phyloP scores from a whole-genome alignment of 345 rosid genomes.

The Stellera chamaejasme region DNA sequence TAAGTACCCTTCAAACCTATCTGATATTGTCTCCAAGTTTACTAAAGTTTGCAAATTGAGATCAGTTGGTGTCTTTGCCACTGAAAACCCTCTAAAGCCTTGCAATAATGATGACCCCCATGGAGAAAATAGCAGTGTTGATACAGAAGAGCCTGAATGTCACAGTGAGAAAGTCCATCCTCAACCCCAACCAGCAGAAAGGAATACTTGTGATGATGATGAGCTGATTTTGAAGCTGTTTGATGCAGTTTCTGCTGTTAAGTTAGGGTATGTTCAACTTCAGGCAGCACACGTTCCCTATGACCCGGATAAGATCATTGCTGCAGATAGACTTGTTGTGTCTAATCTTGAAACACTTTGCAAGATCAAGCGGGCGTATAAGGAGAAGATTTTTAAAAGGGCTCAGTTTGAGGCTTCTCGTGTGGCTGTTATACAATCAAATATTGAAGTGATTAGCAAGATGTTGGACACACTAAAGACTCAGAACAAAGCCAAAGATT shows the following conservation, averaged over 20 bases:
- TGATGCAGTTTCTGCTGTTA: slow-evolving; percentile 34
- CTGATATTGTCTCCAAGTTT: slow-evolving; percentile 46
- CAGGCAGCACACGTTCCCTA: slow-evolving; percentile 58
- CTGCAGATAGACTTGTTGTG: slow-evolving; percentile 42
- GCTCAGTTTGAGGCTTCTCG: slow-evolving; percentile 20
- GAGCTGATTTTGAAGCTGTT: slow-evolving; percentile 35
- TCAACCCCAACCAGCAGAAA: slow-evolving; percentile 11
- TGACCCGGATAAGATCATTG: slow-evolving; percentile 42
- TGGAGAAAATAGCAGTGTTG: slow-evolving; percentile 23
- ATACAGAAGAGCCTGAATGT: slow-evolving; percentile 21
- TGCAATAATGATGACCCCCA: slow-evolving; percentile 3
- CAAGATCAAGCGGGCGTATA: slow-evolving; percentile 25
- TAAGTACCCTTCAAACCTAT: slow-evolving; percentile 34
- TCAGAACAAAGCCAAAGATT: slow-evolving; percentile 24
- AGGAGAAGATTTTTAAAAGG: slow-evolving; percentile 18
- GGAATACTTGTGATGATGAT: slow-evolving; percentile 12
- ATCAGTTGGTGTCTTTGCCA: slow-evolving; percentile 47
- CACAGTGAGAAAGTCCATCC: slow-evolving; percentile 24
- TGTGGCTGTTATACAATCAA: slow-evolving; percentile 22
- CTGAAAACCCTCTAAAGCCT: slow-evolving; percentile 16
- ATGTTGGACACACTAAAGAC: slow-evolving; percentile 31
- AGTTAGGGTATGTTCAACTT: slow-evolving; percentile 44
- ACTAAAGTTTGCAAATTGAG: slow-evolving; percentile 51
- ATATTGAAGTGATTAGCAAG: slow-evolving; percentile 30
- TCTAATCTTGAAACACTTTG: slow-evolving; percentile 39